phyloP scores from a whole-genome alignment of 2,329 filamentous ascomycete genomes.

The Fusarium sp. region DNA sequence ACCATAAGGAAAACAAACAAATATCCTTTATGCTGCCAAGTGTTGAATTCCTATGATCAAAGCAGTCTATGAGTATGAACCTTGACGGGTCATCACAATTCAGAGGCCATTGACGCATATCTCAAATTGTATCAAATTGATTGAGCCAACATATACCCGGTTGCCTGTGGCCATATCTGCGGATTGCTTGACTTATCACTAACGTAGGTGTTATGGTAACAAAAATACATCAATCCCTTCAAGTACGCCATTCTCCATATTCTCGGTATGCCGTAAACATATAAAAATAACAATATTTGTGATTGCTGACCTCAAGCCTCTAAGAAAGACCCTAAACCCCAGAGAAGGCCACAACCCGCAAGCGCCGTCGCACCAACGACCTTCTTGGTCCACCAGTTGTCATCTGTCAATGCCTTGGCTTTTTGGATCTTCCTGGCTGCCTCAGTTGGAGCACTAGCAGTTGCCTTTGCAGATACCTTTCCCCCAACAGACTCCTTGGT shows the following conservation, averaged over 20 bases:
- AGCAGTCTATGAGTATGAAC: not conserved
- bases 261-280: not conserved
- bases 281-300: not conserved
- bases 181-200: not conserved
- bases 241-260: slow-evolving; percentile 20
- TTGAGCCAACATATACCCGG: not conserved
- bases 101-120: not conserved
- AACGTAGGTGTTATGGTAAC: not conserved
- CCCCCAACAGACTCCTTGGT: slow-evolving; percentile 42
- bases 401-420: slow-evolving; percentile 70
- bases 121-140: not conserved
- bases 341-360: slow-evolving; percentile 68
- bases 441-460: slow-evolving; percentile 43
- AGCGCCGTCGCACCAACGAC: slow-evolving; percentile 68
- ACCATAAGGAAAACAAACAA: not conserved
- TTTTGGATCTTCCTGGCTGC: slow-evolving; percentile 45
- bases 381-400: slow-evolving; percentile 75
- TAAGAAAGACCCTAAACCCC: slow-evolving; percentile 66
- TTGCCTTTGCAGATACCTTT: slow-evolving; percentile 40
- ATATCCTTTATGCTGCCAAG: not conserved
- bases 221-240: not conserved
- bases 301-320: slow-evolving; percentile 42
- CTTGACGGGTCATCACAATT: not conserved
- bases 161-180: not conserved
- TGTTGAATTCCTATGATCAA: not conserved